A percentile compares a stretch with the other conserved stretches of the same genome.
Conservation (phyloP, 495 filamentous ascomycete genomes). For the Parathielavia hyrcaniae region DNA sequence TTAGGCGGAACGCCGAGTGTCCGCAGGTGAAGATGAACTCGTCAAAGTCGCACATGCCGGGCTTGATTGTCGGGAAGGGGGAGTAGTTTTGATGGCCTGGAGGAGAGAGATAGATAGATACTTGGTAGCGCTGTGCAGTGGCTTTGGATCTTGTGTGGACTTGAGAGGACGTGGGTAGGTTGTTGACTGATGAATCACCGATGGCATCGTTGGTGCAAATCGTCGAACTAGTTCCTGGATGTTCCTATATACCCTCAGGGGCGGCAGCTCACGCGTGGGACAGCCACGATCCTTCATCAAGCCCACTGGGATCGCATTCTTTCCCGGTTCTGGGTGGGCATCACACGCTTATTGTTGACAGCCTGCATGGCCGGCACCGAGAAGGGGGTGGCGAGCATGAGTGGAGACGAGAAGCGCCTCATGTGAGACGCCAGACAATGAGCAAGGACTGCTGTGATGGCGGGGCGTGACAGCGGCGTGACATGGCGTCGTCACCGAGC, state of each 20-base stretch:
- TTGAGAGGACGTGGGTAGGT: too few species aligned
- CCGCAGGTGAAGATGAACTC: conserved; percentile 56
- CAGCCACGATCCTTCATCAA: neutral
- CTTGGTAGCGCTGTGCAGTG: neutral
- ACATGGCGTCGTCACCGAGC: neutral
- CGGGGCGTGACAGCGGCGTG: conserved; percentile 1
- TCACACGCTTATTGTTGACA: conserved; percentile 11
- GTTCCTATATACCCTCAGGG: conserved; percentile 1
- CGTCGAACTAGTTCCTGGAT: neutral
- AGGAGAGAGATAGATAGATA: too few species aligned
- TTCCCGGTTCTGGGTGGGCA: neutral
- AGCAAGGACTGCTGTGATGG: conserved; percentile 12
- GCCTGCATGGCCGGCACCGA: conserved; percentile 5
- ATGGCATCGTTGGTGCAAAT: neutral
- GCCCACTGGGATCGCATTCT: neutral
- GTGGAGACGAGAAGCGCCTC: conserved; percentile 1
- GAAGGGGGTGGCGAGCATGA: neutral
- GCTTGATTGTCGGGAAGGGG: neutral
- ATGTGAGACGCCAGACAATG: conserved; percentile 12
- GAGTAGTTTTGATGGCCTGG: neutral
- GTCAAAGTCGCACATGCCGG: conserved; percentile 60
- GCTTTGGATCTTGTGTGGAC: too few species aligned
- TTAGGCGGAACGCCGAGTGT: conserved; percentile 49
- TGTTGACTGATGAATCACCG: too few species aligned
- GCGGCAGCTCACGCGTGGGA: neutral